A percentile compares a stretch with the other conserved stretches of the same genome.
phyloP scores from a whole-genome alignment of 345 rosid species.

The Bruguiera gymnorhiza region DNA sequence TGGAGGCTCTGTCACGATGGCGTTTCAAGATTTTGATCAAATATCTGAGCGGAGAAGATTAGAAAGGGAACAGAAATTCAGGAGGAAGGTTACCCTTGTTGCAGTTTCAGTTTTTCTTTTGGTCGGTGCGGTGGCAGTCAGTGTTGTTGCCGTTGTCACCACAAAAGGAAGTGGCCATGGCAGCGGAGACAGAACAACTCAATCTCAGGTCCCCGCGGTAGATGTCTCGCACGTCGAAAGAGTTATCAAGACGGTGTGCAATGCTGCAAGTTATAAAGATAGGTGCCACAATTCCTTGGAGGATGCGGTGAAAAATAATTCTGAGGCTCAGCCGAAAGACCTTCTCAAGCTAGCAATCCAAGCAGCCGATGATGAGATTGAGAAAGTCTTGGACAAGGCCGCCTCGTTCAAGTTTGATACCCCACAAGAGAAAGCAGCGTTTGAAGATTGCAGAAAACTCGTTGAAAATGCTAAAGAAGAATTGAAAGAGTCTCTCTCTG shows the following conservation, averaged over 20 bases:
- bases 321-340: constrained; percentile 37
- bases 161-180: constrained; percentile 1
- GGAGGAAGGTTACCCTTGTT: constrained; percentile 42
- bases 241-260: constrained; percentile 47
- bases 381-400: constrained; percentile 33
- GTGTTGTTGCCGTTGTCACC: constrained; percentile 34
- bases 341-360: constrained; percentile 49
- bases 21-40: constrained; percentile 79
- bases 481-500: constrained; percentile 26
- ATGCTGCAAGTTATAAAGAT: constrained; percentile 44
- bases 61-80: constrained; percentile 50
- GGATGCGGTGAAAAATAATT: constrained; percentile 27
- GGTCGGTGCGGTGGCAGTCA: constrained; percentile 38
- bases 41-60: constrained; percentile 62
- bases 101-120: constrained; percentile 33
- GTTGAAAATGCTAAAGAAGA: constrained; percentile 56
- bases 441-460: constrained; percentile 58
- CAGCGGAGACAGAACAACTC: constrained; percentile 1
- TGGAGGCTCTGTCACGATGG: constrained; percentile 42
- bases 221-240: constrained; percentile 28
- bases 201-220: neutral
- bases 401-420: constrained; percentile 31
- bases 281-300: constrained; percentile 45
- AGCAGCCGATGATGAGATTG: constrained; percentile 41
- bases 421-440: constrained; percentile 48